Base-by-base conservation (phyloP, 2,329 filamentous ascomycete genomes). In the Monosporascus sp. region DNA sequence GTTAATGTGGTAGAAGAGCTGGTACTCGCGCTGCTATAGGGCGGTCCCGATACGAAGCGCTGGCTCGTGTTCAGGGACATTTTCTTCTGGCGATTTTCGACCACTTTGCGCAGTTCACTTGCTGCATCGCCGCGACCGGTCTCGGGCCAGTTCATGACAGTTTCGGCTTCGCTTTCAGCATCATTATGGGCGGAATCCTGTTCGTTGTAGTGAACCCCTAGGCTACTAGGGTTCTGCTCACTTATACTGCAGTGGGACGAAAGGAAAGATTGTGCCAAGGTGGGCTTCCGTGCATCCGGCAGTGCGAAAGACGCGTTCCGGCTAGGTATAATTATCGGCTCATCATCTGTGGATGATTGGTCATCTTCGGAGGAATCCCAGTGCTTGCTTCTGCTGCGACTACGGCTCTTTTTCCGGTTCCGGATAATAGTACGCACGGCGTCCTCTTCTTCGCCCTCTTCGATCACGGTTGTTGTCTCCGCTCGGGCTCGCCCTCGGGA, bases 311-410 rank as follows among this genome's bases (percentile, higher is more conserved):
- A 85, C 4, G 74, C 73, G 55, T 76, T 81, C 44, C 82, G 75
- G 64, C 82, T 85, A 31, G 83, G 82, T 39, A 87, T 82, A 49
- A 86, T 76, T 55, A 86, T 86, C 14, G 81, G 81, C 53, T 86
- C 83, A 51, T 86, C 83, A 56, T 87, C 83, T 4, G 77, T 77
- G 0, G 82, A 85, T 1, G 81, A 84, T 2, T 77, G 77, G 47
- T 78, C 77, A 31, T 79, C 72, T 5, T 72, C 76, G 0, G 77
- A 77, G 5, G 76, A 77, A 15, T 74, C 73, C 70, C 73, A 77
- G 39, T 69, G 70, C 49, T 68, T 59, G 25, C 50, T 60, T 27
- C 49, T 54, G 27, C 52, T 48, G 35, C 56, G 55, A 5, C 51
- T 51, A 15, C 56, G 56, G 3, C 50, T 50, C n/a, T 61, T 60